Percentiles rank a stretch among this genome's conserved stretches.
These are phyloP conservation scores for Plantago coronopus DNA, from an alignment of 305 asterid species.

Conservation along the genomic window DNA sequence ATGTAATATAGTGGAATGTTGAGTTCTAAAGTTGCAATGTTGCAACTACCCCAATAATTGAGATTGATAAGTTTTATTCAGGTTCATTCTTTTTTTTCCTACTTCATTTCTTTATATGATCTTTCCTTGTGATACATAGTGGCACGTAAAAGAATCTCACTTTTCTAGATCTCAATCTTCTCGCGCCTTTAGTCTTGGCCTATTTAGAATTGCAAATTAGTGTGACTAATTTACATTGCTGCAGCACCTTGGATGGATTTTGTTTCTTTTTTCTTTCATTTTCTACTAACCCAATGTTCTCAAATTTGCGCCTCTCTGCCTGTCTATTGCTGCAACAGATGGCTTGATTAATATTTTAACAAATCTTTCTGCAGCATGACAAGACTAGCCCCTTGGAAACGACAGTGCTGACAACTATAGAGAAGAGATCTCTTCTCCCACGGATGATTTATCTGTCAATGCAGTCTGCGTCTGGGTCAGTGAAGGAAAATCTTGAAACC, in stretches of 20 bases:
- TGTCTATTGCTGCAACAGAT: not conserved
- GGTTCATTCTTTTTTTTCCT: not conserved
- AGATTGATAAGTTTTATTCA: not conserved
- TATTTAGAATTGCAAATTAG: not conserved
- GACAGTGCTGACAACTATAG: conserved; percentile 47
- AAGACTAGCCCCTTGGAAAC: conserved; percentile 35
- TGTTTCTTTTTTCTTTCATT: not conserved
- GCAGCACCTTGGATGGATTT: not conserved
- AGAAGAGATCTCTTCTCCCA: conserved; percentile 92
- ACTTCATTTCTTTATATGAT: not conserved
- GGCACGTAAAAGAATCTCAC: not conserved
- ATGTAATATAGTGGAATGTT: not conserved
- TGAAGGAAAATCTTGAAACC: conserved; percentile 68
- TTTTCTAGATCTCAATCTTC: not conserved
- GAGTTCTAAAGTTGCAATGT: not conserved
- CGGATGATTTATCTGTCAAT: conserved; percentile 81
- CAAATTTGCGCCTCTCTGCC: not conserved
- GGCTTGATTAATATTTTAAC: conserved; percentile 18
- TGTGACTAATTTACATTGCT: conserved; percentile 7
- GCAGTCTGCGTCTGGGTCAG: conserved; percentile 65
- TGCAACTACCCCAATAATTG: not conserved
- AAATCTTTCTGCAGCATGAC: conserved; percentile 36
- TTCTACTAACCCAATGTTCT: not conserved
- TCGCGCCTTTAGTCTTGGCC: not conserved
- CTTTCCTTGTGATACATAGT: not conserved